phyloP scores from a whole-genome alignment of 805 yeast species.

The Candida nonsorbophila region DNA sequence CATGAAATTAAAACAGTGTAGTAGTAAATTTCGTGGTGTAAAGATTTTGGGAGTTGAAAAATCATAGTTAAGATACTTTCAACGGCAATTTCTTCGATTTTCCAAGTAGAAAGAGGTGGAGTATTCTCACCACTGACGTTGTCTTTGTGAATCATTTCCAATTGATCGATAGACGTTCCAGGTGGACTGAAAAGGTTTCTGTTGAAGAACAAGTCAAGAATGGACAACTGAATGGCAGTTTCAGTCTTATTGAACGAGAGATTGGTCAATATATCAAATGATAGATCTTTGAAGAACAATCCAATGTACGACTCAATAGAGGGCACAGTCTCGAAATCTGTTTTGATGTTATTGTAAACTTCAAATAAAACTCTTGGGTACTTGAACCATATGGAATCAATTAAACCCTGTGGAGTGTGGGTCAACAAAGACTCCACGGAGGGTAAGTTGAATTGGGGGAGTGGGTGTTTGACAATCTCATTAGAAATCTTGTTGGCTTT shows the following conservation, averaged over 20 bases:
- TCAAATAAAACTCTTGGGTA: conserved; percentile 57
- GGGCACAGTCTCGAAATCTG: conserved; percentile 57
- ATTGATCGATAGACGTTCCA: conserved; percentile 72
- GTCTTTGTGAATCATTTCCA: conserved; percentile 39
- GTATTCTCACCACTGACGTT: conserved; percentile 35
- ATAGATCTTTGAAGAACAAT: conserved; percentile 66
- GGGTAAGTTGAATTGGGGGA: conserved; percentile 37
- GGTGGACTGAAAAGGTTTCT: conserved; percentile 48
- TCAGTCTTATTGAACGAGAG: conserved; percentile 87
- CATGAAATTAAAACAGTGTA: conserved; percentile 82
- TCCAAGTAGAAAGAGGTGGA: conserved; percentile 66
- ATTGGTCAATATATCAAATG: conserved; percentile 68
- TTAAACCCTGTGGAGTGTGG: conserved; percentile 22
- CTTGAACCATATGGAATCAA: conserved; percentile 61
- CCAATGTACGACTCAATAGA: conserved; percentile 31
- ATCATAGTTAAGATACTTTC: conserved; percentile 77
- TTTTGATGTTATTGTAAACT: conserved; percentile 43
- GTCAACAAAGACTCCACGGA: conserved; percentile 5
- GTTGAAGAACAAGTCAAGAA: conserved; percentile 67
- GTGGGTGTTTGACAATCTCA: conserved; percentile 32
- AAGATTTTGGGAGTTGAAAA: conserved; percentile 65
- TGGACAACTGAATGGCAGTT: conserved; percentile 76
- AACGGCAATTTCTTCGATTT: conserved; percentile 83
- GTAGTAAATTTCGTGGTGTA: conserved; percentile 71
- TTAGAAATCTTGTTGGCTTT: conserved; percentile 31